Evolutionary conservation across 495 filamentous ascomycete species (phyloP), one percentile per base, ranked within the genome.

Genomic region (Aspergillus mulundensis): DNA sequence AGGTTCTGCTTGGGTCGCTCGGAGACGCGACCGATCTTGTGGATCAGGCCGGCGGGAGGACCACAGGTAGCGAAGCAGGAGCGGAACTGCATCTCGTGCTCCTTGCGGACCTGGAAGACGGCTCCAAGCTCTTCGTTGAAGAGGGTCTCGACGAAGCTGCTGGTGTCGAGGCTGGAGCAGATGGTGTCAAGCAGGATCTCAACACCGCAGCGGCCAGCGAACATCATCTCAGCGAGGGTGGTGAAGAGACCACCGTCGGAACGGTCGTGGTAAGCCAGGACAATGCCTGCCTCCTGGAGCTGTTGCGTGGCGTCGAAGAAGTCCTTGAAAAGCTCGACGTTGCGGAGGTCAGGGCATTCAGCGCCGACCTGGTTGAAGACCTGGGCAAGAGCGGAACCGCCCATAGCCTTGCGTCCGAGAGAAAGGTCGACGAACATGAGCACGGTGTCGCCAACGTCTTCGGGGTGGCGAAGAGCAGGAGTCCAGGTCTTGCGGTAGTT

Each of bases 111-210:
- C 66, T 98, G 93, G 81, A 97, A 97, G 30, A 98, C 88, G 16
- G 92, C 94, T 54, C 93, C 93, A n/a, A 98, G 82, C 69, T 97
- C 94, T 67, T 97, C 95, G 64, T 89, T 96, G 80, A 98, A 97
- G 6, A 98, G 80, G 1, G 87, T 81, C 50, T 87, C 83, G 3
- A 95, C 70, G 45, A 95, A 66, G 63, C 88, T 81, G 12, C 75
- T 69, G 19, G 85, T 71, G 44, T 86, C 77, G 51, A 73, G 76
- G 18, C 66, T 77, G 38, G 65, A 63, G 64, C 72, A 78, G 48
- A 95, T 77, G 40, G 77, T 81, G 66, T 96, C 92, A 57, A 97
- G 73, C 81, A 89, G 87, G 38, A 97, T 75, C 51, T 93, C 86
- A 21, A 89, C 81, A 56, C 95, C 95, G 62, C 91, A 95, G 41